These are phyloP conservation scores for Baorangia bicolor DNA, from an alignment of 768 basidiomycete species.

Conservation along the genomic window DNA sequence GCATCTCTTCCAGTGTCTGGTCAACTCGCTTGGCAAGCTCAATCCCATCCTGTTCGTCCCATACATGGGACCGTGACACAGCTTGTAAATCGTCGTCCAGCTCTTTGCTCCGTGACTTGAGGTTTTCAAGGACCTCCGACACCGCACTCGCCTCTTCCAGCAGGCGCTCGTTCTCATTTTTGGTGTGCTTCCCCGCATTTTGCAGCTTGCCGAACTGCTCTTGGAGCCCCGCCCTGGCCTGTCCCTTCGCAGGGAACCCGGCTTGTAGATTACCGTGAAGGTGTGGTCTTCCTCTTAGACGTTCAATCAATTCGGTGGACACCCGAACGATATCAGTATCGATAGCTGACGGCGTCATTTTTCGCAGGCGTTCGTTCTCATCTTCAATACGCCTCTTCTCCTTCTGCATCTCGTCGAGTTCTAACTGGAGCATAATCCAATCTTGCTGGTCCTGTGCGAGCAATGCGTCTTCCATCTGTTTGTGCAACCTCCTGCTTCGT, in stretches of 20 bases:
- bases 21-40: no score
- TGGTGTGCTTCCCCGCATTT: no score
- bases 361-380: neutral
- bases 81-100: no score
- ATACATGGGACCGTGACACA: no score
- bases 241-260: neutral
- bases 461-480: neutral
- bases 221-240: neutral
- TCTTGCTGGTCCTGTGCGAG: neutral
- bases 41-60: no score
- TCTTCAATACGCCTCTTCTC: no score
- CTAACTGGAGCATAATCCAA: neutral
- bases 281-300: neutral
- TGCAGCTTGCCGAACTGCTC: no score
- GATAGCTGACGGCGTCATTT: neutral
- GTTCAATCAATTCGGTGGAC: neutral
- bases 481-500: neutral
- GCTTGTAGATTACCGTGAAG: neutral
- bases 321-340: neutral
- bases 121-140: no score
- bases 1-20: no score
- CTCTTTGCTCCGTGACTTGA: no score
- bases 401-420: neutral
- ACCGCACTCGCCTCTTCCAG: no score
- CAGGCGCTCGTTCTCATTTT: no score